Evolutionary conservation across 208 protist genomes (phyloP).

Genomic region (Leishmania turanica): DNA sequence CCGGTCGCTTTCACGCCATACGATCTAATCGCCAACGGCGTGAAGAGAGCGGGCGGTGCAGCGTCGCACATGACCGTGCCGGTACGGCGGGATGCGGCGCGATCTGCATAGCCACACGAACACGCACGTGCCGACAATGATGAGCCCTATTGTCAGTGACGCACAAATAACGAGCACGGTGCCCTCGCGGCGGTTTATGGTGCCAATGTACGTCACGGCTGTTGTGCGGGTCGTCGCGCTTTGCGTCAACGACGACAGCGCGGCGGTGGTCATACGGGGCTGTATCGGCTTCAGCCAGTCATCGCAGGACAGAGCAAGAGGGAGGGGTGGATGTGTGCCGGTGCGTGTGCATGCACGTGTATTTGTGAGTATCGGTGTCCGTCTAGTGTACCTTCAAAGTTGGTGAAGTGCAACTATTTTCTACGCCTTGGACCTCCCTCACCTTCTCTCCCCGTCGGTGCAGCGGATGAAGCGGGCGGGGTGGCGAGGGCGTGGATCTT

Average conservation of each 20-base stretch:
- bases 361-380: neutral
- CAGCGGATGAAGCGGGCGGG: neutral
- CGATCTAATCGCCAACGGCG: neutral
- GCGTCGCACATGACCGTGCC: slow-evolving; percentile 34
- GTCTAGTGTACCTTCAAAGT: neutral
- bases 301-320: neutral
- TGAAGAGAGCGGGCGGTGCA: slow-evolving; percentile 4
- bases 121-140: slow-evolving; percentile 31
- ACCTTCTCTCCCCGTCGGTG: neutral
- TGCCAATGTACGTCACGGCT: slow-evolving; percentile 25
- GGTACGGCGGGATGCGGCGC: slow-evolving; percentile 13
- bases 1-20: neutral
- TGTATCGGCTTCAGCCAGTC: neutral
- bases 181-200: slow-evolving; percentile 32
- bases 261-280: neutral
- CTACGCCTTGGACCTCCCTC: neutral
- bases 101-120: slow-evolving; percentile 31
- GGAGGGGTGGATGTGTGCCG: neutral
- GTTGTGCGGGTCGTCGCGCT: neutral
- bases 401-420: neutral
- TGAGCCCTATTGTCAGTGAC: slow-evolving; percentile 37
- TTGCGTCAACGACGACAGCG: neutral
- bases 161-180: slow-evolving; percentile 42
- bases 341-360: neutral
- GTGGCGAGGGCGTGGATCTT: neutral